Conservation (phyloP, 2,329 filamentous ascomycete species). For the Penicillium sp. region DNA sequence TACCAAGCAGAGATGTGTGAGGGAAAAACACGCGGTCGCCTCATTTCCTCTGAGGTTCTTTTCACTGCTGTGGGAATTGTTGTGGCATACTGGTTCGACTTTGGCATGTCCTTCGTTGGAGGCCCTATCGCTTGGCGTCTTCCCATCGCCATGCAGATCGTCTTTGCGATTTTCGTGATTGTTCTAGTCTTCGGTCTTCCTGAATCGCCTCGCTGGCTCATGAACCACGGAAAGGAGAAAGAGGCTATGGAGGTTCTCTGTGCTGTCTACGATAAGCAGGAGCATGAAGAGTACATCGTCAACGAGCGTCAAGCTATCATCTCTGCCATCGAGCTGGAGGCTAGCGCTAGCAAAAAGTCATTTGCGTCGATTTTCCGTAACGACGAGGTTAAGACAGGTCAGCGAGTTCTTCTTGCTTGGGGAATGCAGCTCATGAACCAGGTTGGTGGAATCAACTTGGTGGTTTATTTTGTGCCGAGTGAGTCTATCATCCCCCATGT, state of each 20-base stretch:
- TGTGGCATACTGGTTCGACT: slow-evolving; percentile 47
- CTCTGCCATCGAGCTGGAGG: slow-evolving; percentile 12
- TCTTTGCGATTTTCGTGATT: slow-evolving; percentile 27
- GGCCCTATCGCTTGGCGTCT: slow-evolving; percentile 28
- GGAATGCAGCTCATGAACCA: slow-evolving; percentile 22
- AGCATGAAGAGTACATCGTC: slow-evolving; percentile 8
- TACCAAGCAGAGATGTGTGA: slow-evolving; percentile 48
- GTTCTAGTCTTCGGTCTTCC: slow-evolving; percentile 15
- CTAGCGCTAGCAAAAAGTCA: slow-evolving; percentile 27
- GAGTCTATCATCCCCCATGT: background rate
- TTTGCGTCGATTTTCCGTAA: slow-evolving; percentile 45
- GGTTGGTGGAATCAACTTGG: slow-evolving; percentile 15
- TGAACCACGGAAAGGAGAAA: slow-evolving; percentile 11
- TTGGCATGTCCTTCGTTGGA: slow-evolving; percentile 44
- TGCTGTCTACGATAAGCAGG: slow-evolving; percentile 9
- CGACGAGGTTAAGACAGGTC: slow-evolving; percentile 45
- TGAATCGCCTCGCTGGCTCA: slow-evolving; percentile 17
- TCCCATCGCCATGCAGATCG: slow-evolving; percentile 29
- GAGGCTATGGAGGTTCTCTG: slow-evolving; percentile 12
- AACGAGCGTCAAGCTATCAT: slow-evolving; percentile 11
- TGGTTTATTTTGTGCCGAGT: slow-evolving; percentile 18
- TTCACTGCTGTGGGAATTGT: slow-evolving; percentile 38
- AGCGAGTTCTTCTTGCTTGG: slow-evolving; percentile 51
- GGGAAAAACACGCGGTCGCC: slow-evolving; percentile 41
- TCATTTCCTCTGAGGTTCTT: slow-evolving; percentile 41